Percentiles rank a stretch among this genome's conserved stretches.
Conservation (phyloP, 257 asterid genomes). For the Primulina huaijiensis region DNA sequence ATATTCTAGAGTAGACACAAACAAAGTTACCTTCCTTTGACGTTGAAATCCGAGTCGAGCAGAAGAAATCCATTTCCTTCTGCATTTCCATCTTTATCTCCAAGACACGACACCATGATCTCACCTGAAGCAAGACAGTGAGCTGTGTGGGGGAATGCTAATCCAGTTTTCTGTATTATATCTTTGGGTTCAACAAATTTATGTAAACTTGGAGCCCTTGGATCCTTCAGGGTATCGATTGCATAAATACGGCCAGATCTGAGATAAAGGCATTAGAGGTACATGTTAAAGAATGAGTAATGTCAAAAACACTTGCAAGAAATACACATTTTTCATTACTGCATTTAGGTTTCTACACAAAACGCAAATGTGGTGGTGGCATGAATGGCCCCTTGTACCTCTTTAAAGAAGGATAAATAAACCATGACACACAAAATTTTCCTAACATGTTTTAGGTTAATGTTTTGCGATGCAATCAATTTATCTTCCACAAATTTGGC, state of each 20-base stretch:
- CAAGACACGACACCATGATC: conserved; percentile 93
- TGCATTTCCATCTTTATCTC: conserved; percentile 95
- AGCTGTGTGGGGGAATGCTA: conserved; percentile 95
- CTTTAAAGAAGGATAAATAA: too few species aligned
- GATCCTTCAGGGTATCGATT: conserved; percentile 71
- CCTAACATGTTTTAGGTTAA: neutral
- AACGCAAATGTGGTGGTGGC: neutral
- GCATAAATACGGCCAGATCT: conserved; percentile 98
- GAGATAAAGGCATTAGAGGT: conserved; percentile 19
- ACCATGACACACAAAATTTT: too few species aligned
- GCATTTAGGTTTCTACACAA: neutral
- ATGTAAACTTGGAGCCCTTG: conserved; percentile 72
- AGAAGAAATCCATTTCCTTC: conserved; percentile 92
- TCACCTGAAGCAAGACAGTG: conserved; percentile 99
- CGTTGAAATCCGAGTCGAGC: conserved; percentile 84
- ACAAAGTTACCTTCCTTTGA: conserved; percentile 78
- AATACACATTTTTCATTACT: neutral
- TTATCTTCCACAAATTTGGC: neutral
- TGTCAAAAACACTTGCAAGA: too few species aligned
- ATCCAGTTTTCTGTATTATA: conserved; percentile 69
- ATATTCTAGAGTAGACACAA: neutral
- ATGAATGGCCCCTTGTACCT: neutral
- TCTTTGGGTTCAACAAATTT: conserved; percentile 80
- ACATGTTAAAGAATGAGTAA: neutral
- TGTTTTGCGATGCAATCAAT: neutral